Percentiles rank a stretch among this genome's conserved stretches.
These are phyloP conservation scores for Leishmania arabica DNA, from an alignment of 208 protist species.

Conservation along the genomic window DNA sequence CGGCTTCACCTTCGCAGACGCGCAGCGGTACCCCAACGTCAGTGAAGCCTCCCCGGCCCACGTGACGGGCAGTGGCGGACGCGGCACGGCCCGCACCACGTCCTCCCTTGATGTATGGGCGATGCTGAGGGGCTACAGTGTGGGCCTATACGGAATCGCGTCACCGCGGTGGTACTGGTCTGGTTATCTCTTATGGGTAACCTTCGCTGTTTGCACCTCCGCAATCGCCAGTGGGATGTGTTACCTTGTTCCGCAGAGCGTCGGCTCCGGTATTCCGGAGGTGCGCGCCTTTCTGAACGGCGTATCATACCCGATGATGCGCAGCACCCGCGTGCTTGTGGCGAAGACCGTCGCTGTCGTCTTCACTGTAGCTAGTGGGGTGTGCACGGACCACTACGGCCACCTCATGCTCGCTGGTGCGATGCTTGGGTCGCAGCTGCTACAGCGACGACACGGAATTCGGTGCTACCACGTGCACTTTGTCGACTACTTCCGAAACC, in stretches of 20 bases:
- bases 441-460: slow-evolving; percentile 42
- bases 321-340: slow-evolving; percentile 38
- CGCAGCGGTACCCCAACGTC: slow-evolving; percentile 21
- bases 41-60: background rate
- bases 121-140: slow-evolving; percentile 31
- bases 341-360: slow-evolving; percentile 41
- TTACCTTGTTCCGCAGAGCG: slow-evolving; percentile 41
- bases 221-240: slow-evolving; percentile 40
- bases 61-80: background rate
- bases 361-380: slow-evolving; percentile 49
- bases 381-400: slow-evolving; percentile 52
- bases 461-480: slow-evolving; percentile 51
- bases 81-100: background rate
- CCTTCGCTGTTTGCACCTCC: slow-evolving; percentile 36
- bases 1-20: slow-evolving; percentile 35
- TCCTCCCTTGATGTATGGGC: slow-evolving; percentile 30
- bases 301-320: slow-evolving; percentile 46
- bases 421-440: slow-evolving; percentile 54
- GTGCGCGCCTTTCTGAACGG: slow-evolving; percentile 64
- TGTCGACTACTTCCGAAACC: slow-evolving; percentile 64
- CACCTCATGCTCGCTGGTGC: slow-evolving; percentile 46
- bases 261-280: slow-evolving; percentile 45
- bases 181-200: slow-evolving; percentile 38
- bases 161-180: slow-evolving; percentile 28
- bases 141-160: slow-evolving; percentile 27